Conservation (phyloP, 805 yeast genomes). For the Metschnikowia drakensbergensis region DNA sequence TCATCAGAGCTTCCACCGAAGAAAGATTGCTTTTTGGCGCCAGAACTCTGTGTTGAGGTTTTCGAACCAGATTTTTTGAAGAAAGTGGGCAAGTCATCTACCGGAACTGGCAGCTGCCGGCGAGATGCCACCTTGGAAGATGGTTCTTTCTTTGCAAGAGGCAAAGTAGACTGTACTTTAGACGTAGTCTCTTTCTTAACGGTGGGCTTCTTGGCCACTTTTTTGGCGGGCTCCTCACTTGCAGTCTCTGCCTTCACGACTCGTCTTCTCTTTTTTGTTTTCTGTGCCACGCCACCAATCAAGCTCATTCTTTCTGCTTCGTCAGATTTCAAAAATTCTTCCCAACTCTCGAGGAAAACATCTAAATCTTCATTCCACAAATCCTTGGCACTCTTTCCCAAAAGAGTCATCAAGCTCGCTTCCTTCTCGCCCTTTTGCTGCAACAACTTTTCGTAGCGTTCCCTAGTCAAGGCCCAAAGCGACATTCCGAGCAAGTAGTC, state of each 20-base stretch:
- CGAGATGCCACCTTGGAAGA: not conserved
- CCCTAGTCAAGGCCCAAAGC: slow-evolving; percentile 88
- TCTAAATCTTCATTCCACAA: slow-evolving; percentile 85
- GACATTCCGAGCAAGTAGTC: slow-evolving; percentile 91
- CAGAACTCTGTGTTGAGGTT: not conserved
- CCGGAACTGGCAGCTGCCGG: slow-evolving; percentile 4
- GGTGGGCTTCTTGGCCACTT: slow-evolving; percentile 9
- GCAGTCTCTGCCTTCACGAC: slow-evolving; percentile 15
- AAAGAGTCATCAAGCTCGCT: slow-evolving; percentile 59
- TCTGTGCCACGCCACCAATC: slow-evolving; percentile 35
- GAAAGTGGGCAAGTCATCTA: slow-evolving; percentile 15
- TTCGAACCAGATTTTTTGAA: slow-evolving; percentile 10
- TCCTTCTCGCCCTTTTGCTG: slow-evolving; percentile 71
- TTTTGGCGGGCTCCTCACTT: slow-evolving; percentile 6
- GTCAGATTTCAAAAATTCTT: slow-evolving; percentile 63
- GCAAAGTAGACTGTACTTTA: slow-evolving; percentile 11
- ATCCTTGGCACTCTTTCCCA: slow-evolving; percentile 74
- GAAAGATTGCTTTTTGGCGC: slow-evolving; percentile 10
- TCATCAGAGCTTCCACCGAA: slow-evolving; percentile 17
- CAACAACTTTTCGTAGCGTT: slow-evolving; percentile 77
- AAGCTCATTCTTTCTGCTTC: slow-evolving; percentile 52
- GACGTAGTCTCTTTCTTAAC: not conserved
- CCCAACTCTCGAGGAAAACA: slow-evolving; percentile 63
- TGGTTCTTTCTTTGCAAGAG: slow-evolving; percentile 6
- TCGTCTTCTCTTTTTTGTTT: slow-evolving; percentile 38